Evolutionary conservation across 805 yeast species (phyloP), one percentile per base, ranked within the genome.

Genomic region (Tetrapisispora pingtungensis): DNA sequence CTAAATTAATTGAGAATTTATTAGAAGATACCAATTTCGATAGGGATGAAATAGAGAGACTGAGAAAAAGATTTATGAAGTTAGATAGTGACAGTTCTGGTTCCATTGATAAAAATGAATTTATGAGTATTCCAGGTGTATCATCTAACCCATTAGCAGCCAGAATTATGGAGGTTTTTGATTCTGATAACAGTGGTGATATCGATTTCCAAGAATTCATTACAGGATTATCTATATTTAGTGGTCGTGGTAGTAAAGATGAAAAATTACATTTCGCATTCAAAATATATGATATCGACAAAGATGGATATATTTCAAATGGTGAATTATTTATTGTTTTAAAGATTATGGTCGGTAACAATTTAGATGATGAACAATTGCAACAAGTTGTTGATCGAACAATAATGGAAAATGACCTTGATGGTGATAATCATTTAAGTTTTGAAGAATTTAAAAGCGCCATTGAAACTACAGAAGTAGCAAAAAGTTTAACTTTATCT

Each of bases 351-450:
- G 98, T 94, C 24, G 98, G 97, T 1, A 81, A 79, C 53, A 88
- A 93, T 57, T 67, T 94, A 46, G 82, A 79, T 49, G 95, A 85
- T 47, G 78, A 77, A 24, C 96, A 93, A 57, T 72, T 93, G 45
- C 99, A 93, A 62, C 97, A 94, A 64, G 77, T 93, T 43, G 97
- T 90, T n/a, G 97, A 93, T 62, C 80, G 94, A 64, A 88, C 98
- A 0, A 88, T 94, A 51, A 78, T 87, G 79, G 97, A 90, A 61
- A 89, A 87, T 42, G 97, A 89, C 58, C 56, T 62, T 26, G 96
- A 89, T 55, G 89, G 90, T 1, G 96, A 88, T 57, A 95, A 96
- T 1, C 78, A 74, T 53, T 67, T 93, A 48, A 80, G 82, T 48
- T 93, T 88, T 59, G 87, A 78, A 32, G 99, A 93, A 70, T 93